phyloP scores from a whole-genome alignment of 345 rosid genomes.

The Lepidium didymum region DNA sequence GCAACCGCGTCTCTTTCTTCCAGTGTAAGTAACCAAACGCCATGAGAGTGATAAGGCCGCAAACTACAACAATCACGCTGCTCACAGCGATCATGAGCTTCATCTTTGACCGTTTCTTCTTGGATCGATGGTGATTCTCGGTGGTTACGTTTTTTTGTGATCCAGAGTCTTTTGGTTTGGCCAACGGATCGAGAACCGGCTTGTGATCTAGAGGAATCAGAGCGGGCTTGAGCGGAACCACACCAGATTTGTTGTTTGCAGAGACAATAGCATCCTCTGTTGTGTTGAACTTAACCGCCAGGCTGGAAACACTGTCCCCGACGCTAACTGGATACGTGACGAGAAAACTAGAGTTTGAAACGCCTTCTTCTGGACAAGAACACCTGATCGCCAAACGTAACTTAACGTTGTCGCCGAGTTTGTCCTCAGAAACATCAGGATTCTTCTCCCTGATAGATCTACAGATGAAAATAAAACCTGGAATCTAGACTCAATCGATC shows the following conservation, averaged over 20 bases:
- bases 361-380: conserved; percentile 45
- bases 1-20: conserved; percentile 44
- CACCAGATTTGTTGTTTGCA: conserved; percentile 43
- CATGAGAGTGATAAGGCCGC: conserved; percentile 28
- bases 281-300: conserved; percentile 56
- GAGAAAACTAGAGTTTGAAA: conserved; percentile 32
- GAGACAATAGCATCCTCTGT: conserved; percentile 54
- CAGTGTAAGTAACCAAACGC: conserved; percentile 29
- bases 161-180: conserved; percentile 32
- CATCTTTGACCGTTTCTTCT: conserved; percentile 40
- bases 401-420: conserved; percentile 34
- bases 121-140: conserved; percentile 14
- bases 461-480: neutral
- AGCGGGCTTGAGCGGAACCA: conserved; percentile 45
- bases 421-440: conserved; percentile 40
- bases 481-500: neutral
- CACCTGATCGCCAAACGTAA: conserved; percentile 54
- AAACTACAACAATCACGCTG: conserved; percentile 50
- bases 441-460: conserved; percentile 48
- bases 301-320: conserved; percentile 46
- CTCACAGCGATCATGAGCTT: conserved; percentile 47
- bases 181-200: conserved; percentile 35
- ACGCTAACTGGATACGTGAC: conserved; percentile 55
- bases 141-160: conserved; percentile 15
- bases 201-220: conserved; percentile 51